phyloP scores from a whole-genome alignment of 2,329 filamentous ascomycete species.

The Fusarium coicis region DNA sequence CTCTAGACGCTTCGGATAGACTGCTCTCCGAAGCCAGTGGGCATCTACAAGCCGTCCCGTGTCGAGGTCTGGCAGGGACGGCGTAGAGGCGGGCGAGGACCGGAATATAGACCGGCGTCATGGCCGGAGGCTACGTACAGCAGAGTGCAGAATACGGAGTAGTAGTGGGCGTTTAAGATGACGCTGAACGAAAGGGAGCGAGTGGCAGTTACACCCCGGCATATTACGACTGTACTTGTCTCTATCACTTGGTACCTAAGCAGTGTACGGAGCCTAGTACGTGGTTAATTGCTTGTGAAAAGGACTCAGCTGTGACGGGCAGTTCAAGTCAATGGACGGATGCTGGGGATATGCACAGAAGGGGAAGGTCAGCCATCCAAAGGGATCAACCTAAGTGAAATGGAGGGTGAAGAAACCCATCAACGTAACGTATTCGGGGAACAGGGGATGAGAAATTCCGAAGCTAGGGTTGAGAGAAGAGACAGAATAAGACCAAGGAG shows the following conservation, averaged over 20 bases:
- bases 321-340: neutral
- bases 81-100: constrained; percentile 18
- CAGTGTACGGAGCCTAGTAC: neutral
- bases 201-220: neutral
- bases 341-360: constrained; percentile 29
- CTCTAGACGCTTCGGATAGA: neutral
- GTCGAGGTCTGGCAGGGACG: constrained; percentile 1
- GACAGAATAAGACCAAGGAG: neutral
- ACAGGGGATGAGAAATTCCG: constrained; percentile 28
- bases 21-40: neutral
- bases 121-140: neutral
- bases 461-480: constrained; percentile 16
- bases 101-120: constrained; percentile 16
- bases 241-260: neutral
- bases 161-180: constrained; percentile 10
- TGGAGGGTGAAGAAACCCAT: constrained; percentile 5
- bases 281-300: neutral
- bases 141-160: neutral
- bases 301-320: neutral
- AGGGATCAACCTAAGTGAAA: constrained; percentile 12
- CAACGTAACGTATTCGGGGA: constrained; percentile 22
- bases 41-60: neutral
- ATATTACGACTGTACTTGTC: neutral
- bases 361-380: constrained; percentile 26
- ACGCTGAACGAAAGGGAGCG: constrained; percentile 3